Conservation (phyloP, 78 protist genomes). For the Dictyostelium citrinum region DNA sequence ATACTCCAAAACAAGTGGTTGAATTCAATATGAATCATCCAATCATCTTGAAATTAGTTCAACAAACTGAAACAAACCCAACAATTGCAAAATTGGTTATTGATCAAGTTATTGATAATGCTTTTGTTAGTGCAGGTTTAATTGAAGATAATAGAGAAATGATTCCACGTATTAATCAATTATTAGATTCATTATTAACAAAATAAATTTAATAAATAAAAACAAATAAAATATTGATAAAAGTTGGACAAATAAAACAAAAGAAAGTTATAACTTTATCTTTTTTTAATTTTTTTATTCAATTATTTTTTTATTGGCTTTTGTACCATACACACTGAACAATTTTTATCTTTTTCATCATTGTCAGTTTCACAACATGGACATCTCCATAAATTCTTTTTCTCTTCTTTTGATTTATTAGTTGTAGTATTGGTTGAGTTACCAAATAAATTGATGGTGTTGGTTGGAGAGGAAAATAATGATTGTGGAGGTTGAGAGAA, state of each 20-base stretch:
- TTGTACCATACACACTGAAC: conserved; percentile 16
- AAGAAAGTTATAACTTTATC: no score
- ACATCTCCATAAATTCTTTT: conserved; percentile 17
- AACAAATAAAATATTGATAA: no score
- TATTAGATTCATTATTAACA: conserved; percentile 42
- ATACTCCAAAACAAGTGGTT: conserved; percentile 61
- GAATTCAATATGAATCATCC: conserved; percentile 92
- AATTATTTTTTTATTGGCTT: background rate
- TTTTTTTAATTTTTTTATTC: background rate
- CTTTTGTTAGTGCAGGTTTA: conserved; percentile 93
- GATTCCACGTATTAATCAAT: conserved; percentile 77
- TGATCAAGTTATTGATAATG: conserved; percentile 90
- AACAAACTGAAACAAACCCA: background rate
- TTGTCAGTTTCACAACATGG: conserved; percentile 57
- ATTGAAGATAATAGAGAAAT: conserved; percentile 90
- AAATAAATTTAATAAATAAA: conserved; percentile 34
- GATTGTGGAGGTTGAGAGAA: background rate
- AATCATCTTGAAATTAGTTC: conserved; percentile 71
- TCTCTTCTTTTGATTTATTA: background rate
- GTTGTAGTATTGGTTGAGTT: background rate
- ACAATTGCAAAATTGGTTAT: conserved; percentile 78
- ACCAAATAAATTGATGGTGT: background rate
- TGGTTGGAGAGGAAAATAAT: background rate
- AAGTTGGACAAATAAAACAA: no score
- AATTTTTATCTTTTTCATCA: background rate